phyloP scores from a whole-genome alignment of 805 yeast species.

The Hanseniaspora hatyaiensis region DNA sequence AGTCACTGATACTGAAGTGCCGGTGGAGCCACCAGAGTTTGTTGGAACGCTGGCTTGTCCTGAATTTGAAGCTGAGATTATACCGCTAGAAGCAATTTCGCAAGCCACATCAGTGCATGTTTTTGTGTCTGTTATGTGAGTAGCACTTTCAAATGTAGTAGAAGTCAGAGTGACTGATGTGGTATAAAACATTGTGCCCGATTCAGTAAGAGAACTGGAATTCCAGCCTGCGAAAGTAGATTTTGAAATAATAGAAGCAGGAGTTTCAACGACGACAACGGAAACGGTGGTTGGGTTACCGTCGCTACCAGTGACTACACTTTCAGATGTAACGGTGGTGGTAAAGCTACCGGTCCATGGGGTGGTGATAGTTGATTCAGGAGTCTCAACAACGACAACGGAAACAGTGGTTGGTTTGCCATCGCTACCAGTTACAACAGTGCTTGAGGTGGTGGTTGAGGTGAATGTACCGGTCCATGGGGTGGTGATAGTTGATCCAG shows the following conservation, averaged over 20 bases:
- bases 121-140: no score
- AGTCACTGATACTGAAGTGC: no score
- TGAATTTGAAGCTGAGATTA: not conserved
- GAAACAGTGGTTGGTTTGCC: not conserved
- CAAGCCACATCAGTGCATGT: not conserved
- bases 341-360: constrained; percentile 2
- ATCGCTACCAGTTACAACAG: not conserved
- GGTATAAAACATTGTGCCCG: not conserved
- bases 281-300: constrained; percentile 18
- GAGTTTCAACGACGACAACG: constrained; percentile 18
- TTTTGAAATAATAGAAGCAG: not conserved
- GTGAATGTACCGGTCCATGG: constrained; percentile 8
- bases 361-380: not conserved
- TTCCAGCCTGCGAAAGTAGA: not conserved
- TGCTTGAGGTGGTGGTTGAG: not conserved
- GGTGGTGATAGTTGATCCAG: not conserved
- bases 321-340: not conserved
- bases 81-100: no score
- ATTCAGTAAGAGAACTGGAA: not conserved
- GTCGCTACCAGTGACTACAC: constrained; percentile 11
- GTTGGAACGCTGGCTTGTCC: no score
- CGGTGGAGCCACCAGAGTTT: no score
- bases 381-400: not conserved
- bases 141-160: not conserved
- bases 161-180: not conserved